Base-by-base conservation (phyloP, 176 grass and related monocot species). In the Coix lacrymajobi region DNA sequence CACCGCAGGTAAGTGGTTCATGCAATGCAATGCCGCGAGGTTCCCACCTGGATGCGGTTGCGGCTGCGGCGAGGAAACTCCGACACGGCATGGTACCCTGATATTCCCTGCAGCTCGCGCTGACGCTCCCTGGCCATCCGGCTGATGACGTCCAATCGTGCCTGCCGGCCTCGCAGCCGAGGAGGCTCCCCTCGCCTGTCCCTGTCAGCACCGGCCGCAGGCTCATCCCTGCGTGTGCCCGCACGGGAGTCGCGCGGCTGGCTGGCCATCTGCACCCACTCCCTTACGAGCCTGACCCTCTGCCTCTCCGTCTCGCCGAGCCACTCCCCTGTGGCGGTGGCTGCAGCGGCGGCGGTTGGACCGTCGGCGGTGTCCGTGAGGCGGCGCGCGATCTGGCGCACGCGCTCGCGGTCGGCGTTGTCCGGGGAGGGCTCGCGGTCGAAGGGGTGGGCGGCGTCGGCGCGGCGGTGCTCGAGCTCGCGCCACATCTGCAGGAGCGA, bases 401-500 rank as follows among this genome's bases (percentile, higher is more conserved):
- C 96, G 31, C 83, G 74, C 61, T 93, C 91, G 3, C 92, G 76
- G 73, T 93, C 96, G 29, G 86, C 78, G 43, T 90, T 86, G 30
- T 92, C 93, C 17, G 91, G 89, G 34, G 87, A 87, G 66, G 83
- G 83, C 71, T 93, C 89, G 65, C 90, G 90, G 83, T 88, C 90
- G 43, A 89, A 94, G 8, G 80, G 17, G 54, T 11, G 22, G 88
- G 58, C 77, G 15, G 84, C 64, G 73, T 82, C 78, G 48, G 73
- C 17, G 75, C 84, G 88, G 31, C 84, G 88, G 45, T 93, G 87
- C 89, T 98, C 91, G 44, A 98, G 85, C 79, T 96, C 91, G 68
- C 93, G 87, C 96, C 96, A 98, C 89, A 93, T 98, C 96, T 98
- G 96, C 34, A 98, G 91, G 11, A 94, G 88, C 8, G 91, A 88